phyloP scores from a whole-genome alignment of 176 grass and related monocot species.

The barley (Hordeum vulgare) region MorexV3_pseudomolecules_assembly NC_058521.1:163665544-163666043 shows the following conservation, averaged over 20 bases:
- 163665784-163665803: not conserved
- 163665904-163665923: not conserved
- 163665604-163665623: too few species aligned
- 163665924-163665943: not conserved
- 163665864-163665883: not conserved
- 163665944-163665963: not conserved
- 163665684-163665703: not conserved
- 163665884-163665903: not conserved
- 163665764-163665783: not conserved
- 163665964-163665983: constrained; percentile 6
- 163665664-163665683: not conserved
- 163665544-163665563: too few species aligned
- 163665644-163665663: not conserved
- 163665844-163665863: not conserved
- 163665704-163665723: not conserved
- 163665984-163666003: not conserved
- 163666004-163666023: not conserved
- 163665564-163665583: too few species aligned
- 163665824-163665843: not conserved
- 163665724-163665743: not conserved
- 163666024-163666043: not conserved
- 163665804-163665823: not conserved
- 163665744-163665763: not conserved
- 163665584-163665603: too few species aligned
- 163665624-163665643: too few species aligned